Percentiles rank a stretch among this genome's conserved stretches.
Conservation (phyloP, 2,329 filamentous ascomycete genomes). For the Emmonsia crescens region DNA sequence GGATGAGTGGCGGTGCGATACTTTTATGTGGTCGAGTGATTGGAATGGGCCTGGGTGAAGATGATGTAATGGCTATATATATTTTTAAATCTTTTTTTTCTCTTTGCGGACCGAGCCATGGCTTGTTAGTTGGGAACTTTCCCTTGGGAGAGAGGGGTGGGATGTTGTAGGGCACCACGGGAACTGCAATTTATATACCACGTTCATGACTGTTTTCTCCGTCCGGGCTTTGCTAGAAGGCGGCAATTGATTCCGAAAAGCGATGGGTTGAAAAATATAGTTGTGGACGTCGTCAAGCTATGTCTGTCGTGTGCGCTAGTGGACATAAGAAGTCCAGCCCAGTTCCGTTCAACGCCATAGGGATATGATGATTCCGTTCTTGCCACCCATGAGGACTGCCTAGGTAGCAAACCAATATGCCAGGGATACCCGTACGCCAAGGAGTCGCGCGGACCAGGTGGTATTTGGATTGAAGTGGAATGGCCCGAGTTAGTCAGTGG, state of each 20-base stretch:
- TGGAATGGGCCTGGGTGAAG: slow-evolving; percentile 35
- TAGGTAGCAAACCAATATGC: not conserved
- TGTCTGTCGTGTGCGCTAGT: not conserved
- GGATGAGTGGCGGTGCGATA: slow-evolving; percentile 77
- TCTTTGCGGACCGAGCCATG: not conserved
- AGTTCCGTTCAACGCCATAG: not conserved
- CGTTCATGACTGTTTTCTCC: not conserved
- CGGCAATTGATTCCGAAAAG: not conserved
- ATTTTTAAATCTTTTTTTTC: not conserved
- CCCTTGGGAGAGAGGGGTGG: not conserved
- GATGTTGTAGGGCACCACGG: not conserved
- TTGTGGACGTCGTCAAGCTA: not conserved
- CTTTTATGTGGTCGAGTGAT: slow-evolving; percentile 63
- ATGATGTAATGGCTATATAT: not conserved
- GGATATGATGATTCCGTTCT: not conserved
- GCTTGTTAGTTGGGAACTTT: not conserved
- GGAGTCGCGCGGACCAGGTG: not conserved
- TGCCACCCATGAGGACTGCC: not conserved
- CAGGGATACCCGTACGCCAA: not conserved
- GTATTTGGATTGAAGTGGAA: not conserved
- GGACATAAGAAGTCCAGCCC: not conserved
- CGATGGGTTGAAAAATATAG: not conserved
- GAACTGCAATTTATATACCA: not conserved
- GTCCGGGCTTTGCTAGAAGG: not conserved
- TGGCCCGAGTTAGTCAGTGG: not conserved